Evolutionary conservation across 352 stramenopile genomes (phyloP).

Genomic region (Phytopythium vexans): DNA sequence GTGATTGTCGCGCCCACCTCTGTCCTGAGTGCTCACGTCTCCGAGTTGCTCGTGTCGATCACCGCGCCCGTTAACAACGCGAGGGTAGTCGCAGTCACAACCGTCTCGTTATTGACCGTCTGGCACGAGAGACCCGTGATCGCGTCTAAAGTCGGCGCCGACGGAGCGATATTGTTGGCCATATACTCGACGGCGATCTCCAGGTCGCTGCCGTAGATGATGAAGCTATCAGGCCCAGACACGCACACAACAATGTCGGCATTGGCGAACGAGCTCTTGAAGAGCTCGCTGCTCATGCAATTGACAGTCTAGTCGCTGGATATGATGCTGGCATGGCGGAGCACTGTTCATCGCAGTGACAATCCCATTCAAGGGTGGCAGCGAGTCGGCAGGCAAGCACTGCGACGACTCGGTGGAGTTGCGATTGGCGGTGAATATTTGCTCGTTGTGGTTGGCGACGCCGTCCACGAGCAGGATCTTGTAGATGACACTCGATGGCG

Average conservation of each 20-base stretch:
- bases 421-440: slow-evolving; percentile 1
- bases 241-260: slow-evolving; percentile 27
- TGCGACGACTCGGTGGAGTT: slow-evolving; percentile 9
- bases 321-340: slow-evolving; percentile 3
- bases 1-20: slow-evolving; percentile 1
- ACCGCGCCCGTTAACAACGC: slow-evolving; percentile 23
- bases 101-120: slow-evolving; percentile 10
- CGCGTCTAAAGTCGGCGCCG: slow-evolving; percentile 11
- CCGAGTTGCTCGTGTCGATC: neutral
- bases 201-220: slow-evolving; percentile 27
- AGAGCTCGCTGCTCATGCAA: slow-evolving; percentile 22
- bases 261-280: slow-evolving; percentile 24
- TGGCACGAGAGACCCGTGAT: slow-evolving; percentile 10
- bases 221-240: slow-evolving; percentile 9
- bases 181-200: slow-evolving; percentile 23
- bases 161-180: slow-evolving; percentile 13
- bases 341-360: slow-evolving; percentile 20
- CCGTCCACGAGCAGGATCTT: slow-evolving; percentile 30
- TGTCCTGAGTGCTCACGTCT: too few species aligned
- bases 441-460: slow-evolving; percentile 24
- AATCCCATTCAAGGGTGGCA: slow-evolving; percentile 27
- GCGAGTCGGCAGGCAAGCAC: slow-evolving; percentile 13
- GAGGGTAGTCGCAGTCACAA: slow-evolving; percentile 12
- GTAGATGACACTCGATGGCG: too few species aligned
- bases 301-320: slow-evolving; percentile 18